Conservation (phyloP, 1,139 yeast genomes). For the Neolecta irregularis region DNA sequence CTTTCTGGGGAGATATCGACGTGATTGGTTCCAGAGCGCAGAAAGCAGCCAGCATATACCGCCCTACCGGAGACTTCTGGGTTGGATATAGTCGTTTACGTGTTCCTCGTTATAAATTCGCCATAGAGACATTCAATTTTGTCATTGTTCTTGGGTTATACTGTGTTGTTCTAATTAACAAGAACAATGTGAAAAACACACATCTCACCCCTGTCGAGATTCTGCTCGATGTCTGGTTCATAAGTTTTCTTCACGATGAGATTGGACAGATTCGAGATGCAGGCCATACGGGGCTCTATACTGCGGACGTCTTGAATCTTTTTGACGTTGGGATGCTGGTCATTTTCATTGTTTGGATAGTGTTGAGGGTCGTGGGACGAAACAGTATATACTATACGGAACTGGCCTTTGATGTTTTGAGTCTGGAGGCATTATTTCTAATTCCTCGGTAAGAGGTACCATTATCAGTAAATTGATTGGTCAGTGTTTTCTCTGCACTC, state of each 20-base stretch:
- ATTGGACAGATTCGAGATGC: constrained; percentile 23
- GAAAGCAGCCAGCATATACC: constrained; percentile 16
- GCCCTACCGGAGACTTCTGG: constrained; percentile 16
- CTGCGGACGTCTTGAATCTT: constrained; percentile 22
- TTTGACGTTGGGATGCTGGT: constrained; percentile 21
- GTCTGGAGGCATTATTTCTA: constrained; percentile 22
- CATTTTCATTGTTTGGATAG: constrained; percentile 20
- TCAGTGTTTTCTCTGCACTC: constrained; percentile 23
- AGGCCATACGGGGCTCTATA: constrained; percentile 20
- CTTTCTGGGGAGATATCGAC: constrained; percentile 23
- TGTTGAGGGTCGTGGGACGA: constrained; percentile 15
- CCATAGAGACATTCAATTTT: constrained; percentile 23
- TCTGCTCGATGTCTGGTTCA: constrained; percentile 22
- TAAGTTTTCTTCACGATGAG: constrained; percentile 24
- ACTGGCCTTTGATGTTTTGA: constrained; percentile 23
- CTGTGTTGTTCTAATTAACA: constrained; percentile 19
- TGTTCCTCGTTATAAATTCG: constrained; percentile 22
- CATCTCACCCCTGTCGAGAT: constrained; percentile 20
- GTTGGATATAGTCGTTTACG: constrained; percentile 21
- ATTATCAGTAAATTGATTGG: too few relatives aligned
- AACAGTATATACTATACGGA: too few relatives aligned
- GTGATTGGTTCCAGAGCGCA: constrained; percentile 19
- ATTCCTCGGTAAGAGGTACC: constrained; percentile 24
- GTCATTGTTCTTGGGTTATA: constrained; percentile 20
- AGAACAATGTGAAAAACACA: constrained; percentile 11